Evolutionary conservation across 257 asterid species (phyloP).

Genomic region (Solanum appendiculatum): DNA sequence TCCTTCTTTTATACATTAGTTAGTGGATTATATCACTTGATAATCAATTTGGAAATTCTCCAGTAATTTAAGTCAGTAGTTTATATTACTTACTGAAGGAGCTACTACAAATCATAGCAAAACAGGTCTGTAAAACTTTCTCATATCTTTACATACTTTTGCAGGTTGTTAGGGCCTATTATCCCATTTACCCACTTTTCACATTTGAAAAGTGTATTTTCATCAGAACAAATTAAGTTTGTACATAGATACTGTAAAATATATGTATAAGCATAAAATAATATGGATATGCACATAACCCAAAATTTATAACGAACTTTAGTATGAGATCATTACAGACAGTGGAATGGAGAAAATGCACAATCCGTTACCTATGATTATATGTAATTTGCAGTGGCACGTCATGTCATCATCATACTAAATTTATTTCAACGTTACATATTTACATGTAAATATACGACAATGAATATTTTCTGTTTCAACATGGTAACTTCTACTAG

Average conservation of each 20-base stretch:
- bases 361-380: neutral
- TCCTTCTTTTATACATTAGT: neutral
- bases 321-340: neutral
- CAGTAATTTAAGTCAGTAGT: neutral
- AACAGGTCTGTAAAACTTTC: neutral
- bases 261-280: neutral
- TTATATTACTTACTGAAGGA: neutral
- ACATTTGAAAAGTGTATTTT: neutral
- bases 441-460: neutral
- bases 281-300: neutral
- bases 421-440: neutral
- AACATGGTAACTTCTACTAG: neutral
- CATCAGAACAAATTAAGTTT: neutral
- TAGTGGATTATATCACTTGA: neutral
- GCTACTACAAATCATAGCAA: neutral
- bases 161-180: neutral
- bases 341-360: neutral
- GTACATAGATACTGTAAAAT: neutral
- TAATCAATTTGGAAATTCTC: neutral
- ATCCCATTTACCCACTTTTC: neutral
- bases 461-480: neutral
- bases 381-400: neutral
- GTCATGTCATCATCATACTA: neutral
- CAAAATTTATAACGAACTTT: neutral
- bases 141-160: neutral